phyloP scores from a whole-genome alignment of 352 stramenopile genomes.

The Thalassiosira mediterranea region DNA sequence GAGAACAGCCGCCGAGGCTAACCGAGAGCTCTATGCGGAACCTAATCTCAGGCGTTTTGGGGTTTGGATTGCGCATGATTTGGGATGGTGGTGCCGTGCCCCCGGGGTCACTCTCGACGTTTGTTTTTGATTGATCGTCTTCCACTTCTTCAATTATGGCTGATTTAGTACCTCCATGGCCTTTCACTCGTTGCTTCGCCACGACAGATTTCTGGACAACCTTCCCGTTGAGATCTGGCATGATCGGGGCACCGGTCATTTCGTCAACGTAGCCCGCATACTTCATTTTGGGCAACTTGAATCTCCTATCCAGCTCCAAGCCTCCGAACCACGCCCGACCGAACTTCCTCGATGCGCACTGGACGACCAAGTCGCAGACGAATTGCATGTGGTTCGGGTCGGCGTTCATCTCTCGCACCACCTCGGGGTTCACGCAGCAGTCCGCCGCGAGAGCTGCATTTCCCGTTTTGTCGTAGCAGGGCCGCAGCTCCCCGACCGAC shows the following conservation, averaged over 20 bases:
- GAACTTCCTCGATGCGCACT: conserved; percentile 49
- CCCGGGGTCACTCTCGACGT: background rate
- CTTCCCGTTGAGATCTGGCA: conserved; percentile 1
- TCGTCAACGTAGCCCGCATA: conserved; percentile 56
- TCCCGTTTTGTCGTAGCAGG: conserved; percentile 39
- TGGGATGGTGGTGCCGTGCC: background rate
- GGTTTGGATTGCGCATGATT: too few relatives aligned
- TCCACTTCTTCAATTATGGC: conserved; percentile 48
- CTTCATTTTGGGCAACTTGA: conserved; percentile 58
- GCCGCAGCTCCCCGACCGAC: conserved; percentile 51
- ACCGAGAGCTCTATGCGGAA: conserved; percentile 43
- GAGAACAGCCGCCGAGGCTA: background rate
- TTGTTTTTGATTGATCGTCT: too few relatives aligned
- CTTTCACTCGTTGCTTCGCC: conserved; percentile 50
- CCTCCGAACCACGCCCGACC: conserved; percentile 34
- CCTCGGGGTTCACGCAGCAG: conserved; percentile 37
- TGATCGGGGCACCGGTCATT: conserved; percentile 25
- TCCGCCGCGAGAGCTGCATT: conserved; percentile 33
- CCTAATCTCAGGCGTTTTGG: background rate
- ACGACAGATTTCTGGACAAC: conserved; percentile 3
- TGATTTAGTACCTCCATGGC: conserved; percentile 33
- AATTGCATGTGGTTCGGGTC: conserved; percentile 42
- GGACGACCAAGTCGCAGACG: conserved; percentile 46
- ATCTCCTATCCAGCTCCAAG: conserved; percentile 32
- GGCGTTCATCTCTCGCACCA: conserved; percentile 45